A percentile compares a stretch with the other conserved stretches of the same genome.
These are phyloP conservation scores for Cunninghamia lanceolata DNA, from an alignment of 75 land plant genomes.

Conservation along the genomic window DNA sequence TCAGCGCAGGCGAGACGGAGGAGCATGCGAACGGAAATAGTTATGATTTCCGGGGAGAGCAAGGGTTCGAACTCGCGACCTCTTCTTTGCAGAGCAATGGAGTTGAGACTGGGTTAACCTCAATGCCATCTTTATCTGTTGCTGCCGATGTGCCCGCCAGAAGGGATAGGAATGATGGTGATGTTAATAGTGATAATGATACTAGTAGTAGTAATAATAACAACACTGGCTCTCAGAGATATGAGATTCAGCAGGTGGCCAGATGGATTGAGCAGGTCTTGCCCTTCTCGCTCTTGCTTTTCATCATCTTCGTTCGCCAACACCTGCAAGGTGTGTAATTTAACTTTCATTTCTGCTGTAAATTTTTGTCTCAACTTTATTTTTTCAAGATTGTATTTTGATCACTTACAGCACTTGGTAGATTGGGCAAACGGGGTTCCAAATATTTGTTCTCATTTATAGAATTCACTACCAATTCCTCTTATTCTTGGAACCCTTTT, in stretches of 20 bases:
- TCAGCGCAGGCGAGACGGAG: neutral
- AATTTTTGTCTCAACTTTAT: neutral
- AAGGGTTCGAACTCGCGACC: neutral
- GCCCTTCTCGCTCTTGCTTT: conserved; percentile 41
- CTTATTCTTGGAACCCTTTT: neutral
- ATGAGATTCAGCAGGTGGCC: conserved; percentile 48
- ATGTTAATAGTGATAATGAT: neutral
- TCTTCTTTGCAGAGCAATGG: neutral
- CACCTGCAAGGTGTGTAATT: conserved; percentile 39
- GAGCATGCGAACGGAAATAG: neutral
- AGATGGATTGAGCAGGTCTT: conserved; percentile 53
- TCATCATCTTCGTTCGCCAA: conserved; percentile 49
- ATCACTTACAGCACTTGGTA: too few relatives aligned
- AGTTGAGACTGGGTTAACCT: neutral
- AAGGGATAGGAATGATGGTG: conserved; percentile 11
- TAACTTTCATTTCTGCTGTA: neutral
- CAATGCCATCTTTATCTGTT: neutral
- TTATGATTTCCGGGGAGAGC: neutral
- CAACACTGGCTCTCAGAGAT: conserved; percentile 31
- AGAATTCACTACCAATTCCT: neutral
- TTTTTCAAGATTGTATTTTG: neutral
- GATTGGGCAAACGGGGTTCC: too few relatives aligned
- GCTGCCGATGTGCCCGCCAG: conserved; percentile 4
- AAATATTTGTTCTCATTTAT: too few relatives aligned
- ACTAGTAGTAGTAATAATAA: neutral